Conservation (phyloP, 345 rosid genomes). For the Eucalyptus marginata region DNA sequence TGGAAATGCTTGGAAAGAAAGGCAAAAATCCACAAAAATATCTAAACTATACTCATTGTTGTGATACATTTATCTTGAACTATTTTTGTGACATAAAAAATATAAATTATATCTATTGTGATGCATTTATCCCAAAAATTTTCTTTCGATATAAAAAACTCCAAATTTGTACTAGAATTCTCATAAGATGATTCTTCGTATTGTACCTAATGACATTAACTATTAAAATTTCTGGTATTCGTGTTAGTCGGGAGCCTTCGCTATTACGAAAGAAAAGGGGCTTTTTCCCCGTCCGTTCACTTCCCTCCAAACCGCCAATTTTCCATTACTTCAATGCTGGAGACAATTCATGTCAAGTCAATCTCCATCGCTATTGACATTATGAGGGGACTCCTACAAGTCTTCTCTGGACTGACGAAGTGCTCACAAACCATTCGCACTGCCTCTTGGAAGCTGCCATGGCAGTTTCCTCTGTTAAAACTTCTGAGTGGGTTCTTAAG, state of each 20-base stretch:
- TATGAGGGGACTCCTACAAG: neutral
- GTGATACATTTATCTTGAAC: fast-evolving
- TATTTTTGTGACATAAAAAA: too few species aligned
- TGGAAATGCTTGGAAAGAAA: neutral
- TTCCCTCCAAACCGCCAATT: neutral
- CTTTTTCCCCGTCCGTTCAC: neutral
- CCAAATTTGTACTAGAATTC: fast-evolving
- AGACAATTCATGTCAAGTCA: neutral
- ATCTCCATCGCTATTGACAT: neutral
- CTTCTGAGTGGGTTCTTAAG: neutral
- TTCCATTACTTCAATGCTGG: neutral
- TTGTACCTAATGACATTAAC: neutral
- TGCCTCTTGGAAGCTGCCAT: neutral
- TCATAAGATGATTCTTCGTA: fast-evolving
- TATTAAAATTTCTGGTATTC: neutral
- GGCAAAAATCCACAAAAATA: too few species aligned
- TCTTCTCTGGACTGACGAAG: neutral
- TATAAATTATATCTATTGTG: fast-evolving
- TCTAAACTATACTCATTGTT: too few species aligned
- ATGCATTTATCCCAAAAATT: too few species aligned
- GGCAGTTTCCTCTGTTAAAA: neutral
- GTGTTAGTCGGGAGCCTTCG: neutral
- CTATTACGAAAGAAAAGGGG: neutral
- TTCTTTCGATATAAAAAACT: too few species aligned
- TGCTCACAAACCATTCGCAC: too few species aligned